A percentile compares a stretch with the other conserved stretches of the same genome.
Conservation (phyloP, 306 rosid species). For the Carpinus viminea region DNA sequence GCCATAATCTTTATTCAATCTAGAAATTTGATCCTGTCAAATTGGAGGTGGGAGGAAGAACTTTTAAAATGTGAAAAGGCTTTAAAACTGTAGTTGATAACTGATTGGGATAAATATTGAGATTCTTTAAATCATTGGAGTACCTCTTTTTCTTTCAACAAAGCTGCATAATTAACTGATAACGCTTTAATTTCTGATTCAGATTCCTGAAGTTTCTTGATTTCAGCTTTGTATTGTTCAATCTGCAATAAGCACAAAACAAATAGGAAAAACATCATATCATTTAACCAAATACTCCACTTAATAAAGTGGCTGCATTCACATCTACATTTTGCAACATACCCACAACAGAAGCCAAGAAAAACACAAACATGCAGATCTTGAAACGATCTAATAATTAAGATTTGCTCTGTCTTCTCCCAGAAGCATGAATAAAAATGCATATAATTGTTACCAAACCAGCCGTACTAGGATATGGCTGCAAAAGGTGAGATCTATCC, state of each 20-base stretch:
- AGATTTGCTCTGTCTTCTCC: neutral
- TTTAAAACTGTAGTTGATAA: neutral
- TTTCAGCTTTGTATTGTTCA: constrained; percentile 71
- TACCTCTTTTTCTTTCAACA: constrained; percentile 93
- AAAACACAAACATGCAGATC: neutral
- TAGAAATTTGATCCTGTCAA: constrained; percentile 68
- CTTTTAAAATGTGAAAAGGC: constrained; percentile 22
- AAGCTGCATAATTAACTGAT: constrained; percentile 87
- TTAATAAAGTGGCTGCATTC: neutral
- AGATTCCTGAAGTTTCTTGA: constrained; percentile 87
- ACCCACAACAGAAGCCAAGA: neutral
- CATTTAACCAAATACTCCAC: constrained; percentile 13
- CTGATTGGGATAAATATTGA: constrained; percentile 5
- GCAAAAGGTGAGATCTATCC: neutral
- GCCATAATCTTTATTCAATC: constrained; percentile 81
- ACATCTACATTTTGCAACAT: neutral
- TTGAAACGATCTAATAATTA: neutral
- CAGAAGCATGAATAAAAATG: neutral
- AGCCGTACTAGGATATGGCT: neutral
- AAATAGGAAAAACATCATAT: constrained; percentile 10
- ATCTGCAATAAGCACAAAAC: constrained; percentile 47
- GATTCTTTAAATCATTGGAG: constrained; percentile 1
- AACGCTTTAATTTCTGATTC: constrained; percentile 91
- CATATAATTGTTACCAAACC: neutral
- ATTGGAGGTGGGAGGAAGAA: constrained; percentile 25